Evolutionary conservation across 352 stramenopile genomes (phyloP), one percentile per base, ranked within the genome.

Genomic region (Phytophthora gonapodyides): DNA sequence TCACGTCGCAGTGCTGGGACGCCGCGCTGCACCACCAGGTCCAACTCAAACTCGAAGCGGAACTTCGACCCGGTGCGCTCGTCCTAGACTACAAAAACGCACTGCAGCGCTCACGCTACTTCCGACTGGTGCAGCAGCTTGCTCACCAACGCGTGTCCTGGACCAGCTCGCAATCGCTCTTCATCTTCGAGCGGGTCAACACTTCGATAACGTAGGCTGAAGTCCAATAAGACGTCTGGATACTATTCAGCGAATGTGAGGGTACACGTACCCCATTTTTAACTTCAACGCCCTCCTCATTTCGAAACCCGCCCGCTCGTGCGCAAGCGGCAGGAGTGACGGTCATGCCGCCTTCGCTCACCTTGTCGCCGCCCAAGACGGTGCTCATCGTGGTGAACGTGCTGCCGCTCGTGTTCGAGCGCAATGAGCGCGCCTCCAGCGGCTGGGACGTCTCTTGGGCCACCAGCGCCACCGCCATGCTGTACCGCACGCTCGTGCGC

Each of bases 371-470:
- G 12, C 51, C 68, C 24, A 87, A 81, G 71, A 89, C 76, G 12
- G 82, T 93, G 24, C 64, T 93, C 19, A 85, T 93, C 50, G 82
- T 90, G 53, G 80, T 91, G 50, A 93, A 93, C 34, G 84, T 93
- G 53, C 61, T 93, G 46, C 84, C 82, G 40, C 69, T 91, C 30
- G 71, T 89, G 24, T 93, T 93, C 51, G 80, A 82, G 38, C 80
- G 79, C 36, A 81, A 76, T 35, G 67, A 49, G 13, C 55, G 58
- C 13, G 61, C 49, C 2, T 54, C 73, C 50, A 75, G 71, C 21
- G 79, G 64, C 10, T 93, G 80, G 78, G 45, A 66, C 45, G 72
- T 93, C 49, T 78, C 80, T 36, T 93, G 80, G 82, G 89, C 76
- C 72, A 85, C 84, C 5, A 84, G 76, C 27, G 78, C 84, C 41